Conservation (phyloP, 78 protist genomes). For the Isochrysis galbana region DNA sequence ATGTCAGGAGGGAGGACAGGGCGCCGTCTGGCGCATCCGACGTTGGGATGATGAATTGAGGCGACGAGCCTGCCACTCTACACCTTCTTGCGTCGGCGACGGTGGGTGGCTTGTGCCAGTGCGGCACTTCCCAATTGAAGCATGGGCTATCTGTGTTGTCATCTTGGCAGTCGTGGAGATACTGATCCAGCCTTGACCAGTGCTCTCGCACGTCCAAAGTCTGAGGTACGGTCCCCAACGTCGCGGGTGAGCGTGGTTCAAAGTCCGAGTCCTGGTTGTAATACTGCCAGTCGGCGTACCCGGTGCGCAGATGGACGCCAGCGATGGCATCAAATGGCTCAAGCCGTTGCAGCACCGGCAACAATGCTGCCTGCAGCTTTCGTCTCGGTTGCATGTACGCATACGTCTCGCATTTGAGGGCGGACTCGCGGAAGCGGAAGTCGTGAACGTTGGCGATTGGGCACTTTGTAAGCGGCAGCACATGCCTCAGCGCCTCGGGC, state of each 20-base stretch:
- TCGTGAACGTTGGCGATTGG: not conserved
- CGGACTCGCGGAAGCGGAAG: not conserved
- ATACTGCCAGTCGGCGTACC: slow-evolving; percentile 2
- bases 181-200: not conserved
- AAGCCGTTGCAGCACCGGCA: not conserved
- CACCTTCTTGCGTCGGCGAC: not conserved
- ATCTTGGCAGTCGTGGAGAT: not conserved
- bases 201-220: not conserved
- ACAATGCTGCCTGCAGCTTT: not conserved
- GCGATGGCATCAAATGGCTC: not conserved
- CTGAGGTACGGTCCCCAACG: not conserved
- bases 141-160: not conserved
- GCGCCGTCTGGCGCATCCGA: not conserved
- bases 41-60: not conserved
- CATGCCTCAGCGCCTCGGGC: not conserved
- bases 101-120: not conserved
- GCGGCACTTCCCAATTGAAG: not conserved
- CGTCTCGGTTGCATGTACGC: not conserved
- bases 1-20: not conserved
- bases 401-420: not conserved
- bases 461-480: not conserved
- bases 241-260: not conserved
- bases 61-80: not conserved
- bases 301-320: slow-evolving; percentile 2
- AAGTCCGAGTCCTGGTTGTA: not conserved